Percentiles rank a stretch among this genome's conserved stretches.
Conservation (phyloP, 2,329 filamentous ascomycete genomes). For the Ophiostoma ulmi region DNA sequence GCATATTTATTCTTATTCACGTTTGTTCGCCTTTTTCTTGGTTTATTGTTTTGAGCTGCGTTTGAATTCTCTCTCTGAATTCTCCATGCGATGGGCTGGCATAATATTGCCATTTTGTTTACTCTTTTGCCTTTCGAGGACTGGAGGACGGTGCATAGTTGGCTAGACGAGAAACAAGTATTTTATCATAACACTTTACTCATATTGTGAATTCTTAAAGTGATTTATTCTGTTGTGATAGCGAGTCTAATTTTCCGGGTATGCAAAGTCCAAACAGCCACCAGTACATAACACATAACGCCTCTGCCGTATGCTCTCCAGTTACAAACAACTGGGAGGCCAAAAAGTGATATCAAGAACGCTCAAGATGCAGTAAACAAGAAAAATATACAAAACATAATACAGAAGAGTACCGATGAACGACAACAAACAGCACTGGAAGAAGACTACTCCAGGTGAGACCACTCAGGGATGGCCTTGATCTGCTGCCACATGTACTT, state of each 20-base stretch:
- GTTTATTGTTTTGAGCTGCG: not conserved
- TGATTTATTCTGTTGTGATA: not conserved
- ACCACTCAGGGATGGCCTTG: constrained; percentile 90
- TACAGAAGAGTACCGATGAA: not conserved
- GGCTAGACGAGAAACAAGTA: not conserved
- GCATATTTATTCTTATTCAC: not conserved
- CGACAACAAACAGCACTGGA: not conserved
- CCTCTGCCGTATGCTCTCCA: not conserved
- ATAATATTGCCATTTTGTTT: not conserved
- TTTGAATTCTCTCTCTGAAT: not conserved
- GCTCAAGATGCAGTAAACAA: not conserved
- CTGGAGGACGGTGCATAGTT: not conserved
- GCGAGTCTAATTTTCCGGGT: not conserved
- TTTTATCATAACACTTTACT: not conserved
- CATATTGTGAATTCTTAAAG: not conserved
- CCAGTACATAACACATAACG: not conserved
- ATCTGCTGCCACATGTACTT: constrained; percentile 96
- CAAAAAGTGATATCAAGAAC: constrained; percentile 2
- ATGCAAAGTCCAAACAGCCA: not conserved
- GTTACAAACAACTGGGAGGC: not conserved
- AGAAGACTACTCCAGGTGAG: constrained; percentile 49
- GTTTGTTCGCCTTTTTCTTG: not conserved
- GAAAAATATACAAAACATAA: not conserved
- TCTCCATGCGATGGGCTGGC: not conserved
- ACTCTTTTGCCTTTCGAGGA: not conserved